Evolutionary conservation across 345 rosid species (phyloP).

Genomic region (Bruguiera sexangula): DNA sequence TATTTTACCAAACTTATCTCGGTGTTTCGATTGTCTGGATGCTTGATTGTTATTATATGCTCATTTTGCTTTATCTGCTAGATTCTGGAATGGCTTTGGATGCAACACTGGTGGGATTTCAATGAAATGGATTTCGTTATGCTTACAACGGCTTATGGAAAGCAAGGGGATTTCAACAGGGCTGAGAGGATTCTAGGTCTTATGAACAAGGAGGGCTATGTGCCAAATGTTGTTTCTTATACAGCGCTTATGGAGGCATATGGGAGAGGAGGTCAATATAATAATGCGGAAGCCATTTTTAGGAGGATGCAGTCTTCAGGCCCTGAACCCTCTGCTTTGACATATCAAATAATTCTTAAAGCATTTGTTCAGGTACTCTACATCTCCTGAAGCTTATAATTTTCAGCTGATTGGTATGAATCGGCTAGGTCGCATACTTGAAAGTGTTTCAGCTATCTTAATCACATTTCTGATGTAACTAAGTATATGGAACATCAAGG

Average conservation of each 20-base stretch:
- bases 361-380: slow-evolving; percentile 64
- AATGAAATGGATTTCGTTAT: slow-evolving; percentile 78
- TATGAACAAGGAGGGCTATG: slow-evolving; percentile 67
- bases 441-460: no score
- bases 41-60: slow-evolving; percentile 1
- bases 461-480: no score
- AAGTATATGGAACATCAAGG: no score
- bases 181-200: slow-evolving; percentile 70
- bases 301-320: slow-evolving; percentile 88
- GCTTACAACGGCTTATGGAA: slow-evolving; percentile 91
- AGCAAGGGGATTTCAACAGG: slow-evolving; percentile 76
- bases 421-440: no score
- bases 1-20: neutral
- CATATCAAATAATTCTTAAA: slow-evolving; percentile 88
- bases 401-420: neutral
- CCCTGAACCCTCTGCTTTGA: slow-evolving; percentile 89
- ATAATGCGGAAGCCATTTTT: slow-evolving; percentile 89
- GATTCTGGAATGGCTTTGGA: slow-evolving; percentile 93
- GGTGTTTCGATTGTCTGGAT: neutral
- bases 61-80: slow-evolving; percentile 29
- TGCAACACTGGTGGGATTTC: slow-evolving; percentile 86
- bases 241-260: slow-evolving; percentile 97
- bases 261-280: slow-evolving; percentile 81
- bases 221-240: slow-evolving; percentile 69
- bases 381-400: neutral